Evolutionary conservation across 1,284 basidiomycete species (phyloP).

Genomic region (Cerrena zonata): DNA sequence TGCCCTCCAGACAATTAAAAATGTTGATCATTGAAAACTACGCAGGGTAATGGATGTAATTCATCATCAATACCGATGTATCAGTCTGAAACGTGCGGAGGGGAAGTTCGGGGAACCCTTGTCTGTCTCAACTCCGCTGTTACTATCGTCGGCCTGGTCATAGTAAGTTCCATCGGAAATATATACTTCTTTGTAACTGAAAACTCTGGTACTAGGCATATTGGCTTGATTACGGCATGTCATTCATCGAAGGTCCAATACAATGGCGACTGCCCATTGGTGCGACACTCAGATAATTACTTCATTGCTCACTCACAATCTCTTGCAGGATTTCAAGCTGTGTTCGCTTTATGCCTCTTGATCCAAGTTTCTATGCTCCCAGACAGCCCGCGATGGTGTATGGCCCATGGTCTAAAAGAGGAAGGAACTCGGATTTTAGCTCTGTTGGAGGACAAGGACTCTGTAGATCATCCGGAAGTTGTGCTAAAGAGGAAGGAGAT

Average conservation of each 20-base stretch:
- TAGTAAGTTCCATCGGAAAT: constrained; percentile 23
- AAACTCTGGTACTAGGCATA: constrained; percentile 23
- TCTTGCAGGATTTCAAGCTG: constrained; percentile 31
- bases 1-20: neutral
- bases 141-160: constrained; percentile 43
- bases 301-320: neutral
- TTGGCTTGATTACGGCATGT: constrained; percentile 44
- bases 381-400: constrained; percentile 40
- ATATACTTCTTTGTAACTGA: neutral
- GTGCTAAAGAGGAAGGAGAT: constrained; percentile 33
- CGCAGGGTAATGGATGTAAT: constrained; percentile 44
- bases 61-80: constrained; percentile 39
- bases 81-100: constrained; percentile 43
- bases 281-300: too few relatives aligned
- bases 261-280: constrained; percentile 44
- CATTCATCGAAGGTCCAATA: constrained; percentile 30
- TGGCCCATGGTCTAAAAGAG: constrained; percentile 35
- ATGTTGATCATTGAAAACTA: neutral
- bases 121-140: constrained; percentile 44
- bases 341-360: constrained; percentile 37
- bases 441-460: constrained; percentile 33
- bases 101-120: constrained; percentile 40
- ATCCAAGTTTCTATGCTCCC: constrained; percentile 35
- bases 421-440: constrained; percentile 36
- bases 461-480: constrained; percentile 31